Evolutionary conservation across 2,329 filamentous ascomycete genomes (phyloP).

Genomic region (Aspergillus melleus): DNA sequence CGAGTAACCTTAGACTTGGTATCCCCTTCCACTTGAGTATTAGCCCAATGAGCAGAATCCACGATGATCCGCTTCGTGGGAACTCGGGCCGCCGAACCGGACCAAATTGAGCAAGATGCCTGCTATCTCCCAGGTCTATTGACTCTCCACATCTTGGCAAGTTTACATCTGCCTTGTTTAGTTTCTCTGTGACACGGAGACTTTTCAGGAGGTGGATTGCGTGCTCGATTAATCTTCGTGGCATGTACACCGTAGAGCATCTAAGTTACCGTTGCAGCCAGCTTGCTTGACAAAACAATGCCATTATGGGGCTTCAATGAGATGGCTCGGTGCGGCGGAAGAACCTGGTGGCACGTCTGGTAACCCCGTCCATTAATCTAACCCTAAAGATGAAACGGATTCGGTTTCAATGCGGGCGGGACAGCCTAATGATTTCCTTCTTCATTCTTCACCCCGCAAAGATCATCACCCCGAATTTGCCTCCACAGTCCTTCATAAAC

Average conservation of each 20-base stretch:
- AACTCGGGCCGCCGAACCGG: constrained; percentile 13
- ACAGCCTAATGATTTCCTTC: neutral
- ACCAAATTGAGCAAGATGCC: neutral
- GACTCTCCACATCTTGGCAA: constrained; percentile 7
- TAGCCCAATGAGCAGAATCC: neutral
- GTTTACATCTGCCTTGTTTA: no score
- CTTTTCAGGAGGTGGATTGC: no score
- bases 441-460: constrained; percentile 3
- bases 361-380: neutral
- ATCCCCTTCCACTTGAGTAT: no score
- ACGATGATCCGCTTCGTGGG: constrained; percentile 4
- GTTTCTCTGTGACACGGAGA: no score
- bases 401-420: neutral
- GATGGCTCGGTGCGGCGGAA: neutral
- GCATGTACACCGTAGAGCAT: no score
- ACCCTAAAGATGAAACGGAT: constrained; percentile 9
- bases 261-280: no score
- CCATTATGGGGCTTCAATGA: neutral
- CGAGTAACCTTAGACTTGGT: no score
- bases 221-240: no score
- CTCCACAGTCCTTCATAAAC: neutral
- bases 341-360: neutral
- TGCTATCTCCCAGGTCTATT: neutral
- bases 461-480: neutral
- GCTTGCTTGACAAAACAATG: no score